Evolutionary conservation across 2,329 filamentous ascomycete species (phyloP), one percentile per base, ranked within the genome.

Genomic region (Moelleriella libera): DNA sequence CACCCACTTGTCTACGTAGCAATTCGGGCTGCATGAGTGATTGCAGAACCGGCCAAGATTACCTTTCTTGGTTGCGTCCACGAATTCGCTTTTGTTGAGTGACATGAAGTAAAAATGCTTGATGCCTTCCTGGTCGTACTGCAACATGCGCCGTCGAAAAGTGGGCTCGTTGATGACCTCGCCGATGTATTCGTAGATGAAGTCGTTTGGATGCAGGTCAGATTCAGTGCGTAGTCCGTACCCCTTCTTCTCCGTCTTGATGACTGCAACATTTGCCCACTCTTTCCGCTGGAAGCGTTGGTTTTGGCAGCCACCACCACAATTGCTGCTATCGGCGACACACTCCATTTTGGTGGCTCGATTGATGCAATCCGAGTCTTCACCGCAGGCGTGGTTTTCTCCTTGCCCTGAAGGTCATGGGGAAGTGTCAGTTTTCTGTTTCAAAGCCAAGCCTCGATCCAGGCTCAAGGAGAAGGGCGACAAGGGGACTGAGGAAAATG

Each of bases 101-200:
- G 92, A 97, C 92, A 98, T 98, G 71, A 98, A 98, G 68, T 98
- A 98, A 65, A 98, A 98, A 67, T 98, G 92, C 65, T 94, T 95
- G 74, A 98, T 96, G 51, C 89, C 89, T 63, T 97, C 88, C 44
- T 92, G 78, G 60, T 96, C 88, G 65, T 98, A 98, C 59, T 94
- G 85, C 40, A 88, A 70, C 82, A 94, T 96, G 51, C 92, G 87
- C 49, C 82, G 80, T 48, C 88, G 85, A 61, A 97, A 97, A 9
- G 84, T 84, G 31, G 79, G 76, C 66, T 98, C 90, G 57, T 94
- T 90, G 62, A 98, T 96, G 56, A 97, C 92, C 67, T 98, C 92
- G 57, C 92, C 92, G 57, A 98, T 90, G 64, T 98, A 98, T 68
- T 98, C 92, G 62, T 88, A 97, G 56, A 98, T 88, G 62, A 98